phyloP scores from a whole-genome alignment of 1,284 basidiomycete genomes.

The Schizophyllum commune region DNA sequence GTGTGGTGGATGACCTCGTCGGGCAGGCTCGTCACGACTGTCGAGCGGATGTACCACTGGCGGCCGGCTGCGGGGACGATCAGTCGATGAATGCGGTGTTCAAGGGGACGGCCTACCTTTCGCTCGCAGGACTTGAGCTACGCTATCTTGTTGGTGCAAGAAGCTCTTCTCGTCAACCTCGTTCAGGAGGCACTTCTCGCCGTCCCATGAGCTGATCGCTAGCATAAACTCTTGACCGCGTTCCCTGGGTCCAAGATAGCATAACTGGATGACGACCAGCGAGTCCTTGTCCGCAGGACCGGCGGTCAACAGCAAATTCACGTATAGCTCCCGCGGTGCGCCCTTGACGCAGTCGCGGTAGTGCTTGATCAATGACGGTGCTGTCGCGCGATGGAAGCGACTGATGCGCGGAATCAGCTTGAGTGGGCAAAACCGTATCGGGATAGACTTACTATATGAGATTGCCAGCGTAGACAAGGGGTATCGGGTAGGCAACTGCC shows the following conservation, averaged over 20 bases:
- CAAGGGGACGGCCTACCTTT: slow-evolving; percentile 42
- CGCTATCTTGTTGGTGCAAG: slow-evolving; percentile 81
- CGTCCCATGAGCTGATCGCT: slow-evolving; percentile 82
- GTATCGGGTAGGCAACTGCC: slow-evolving; percentile 57
- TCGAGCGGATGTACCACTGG: slow-evolving; percentile 86
- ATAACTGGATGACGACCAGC: slow-evolving; percentile 84
- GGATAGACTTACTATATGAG: slow-evolving; percentile 66
- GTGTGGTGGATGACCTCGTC: slow-evolving; percentile 84
- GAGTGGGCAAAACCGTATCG: slow-evolving; percentile 2
- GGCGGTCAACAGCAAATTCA: slow-evolving; percentile 83
- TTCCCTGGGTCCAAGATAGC: slow-evolving; percentile 70
- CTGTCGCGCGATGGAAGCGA: slow-evolving; percentile 77
- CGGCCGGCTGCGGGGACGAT: slow-evolving; percentile 44
- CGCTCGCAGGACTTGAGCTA: slow-evolving; percentile 81
- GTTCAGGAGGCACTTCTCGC: slow-evolving; percentile 72
- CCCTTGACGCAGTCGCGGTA: slow-evolving; percentile 90
- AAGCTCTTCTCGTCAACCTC: slow-evolving; percentile 88
- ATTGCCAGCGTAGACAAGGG: slow-evolving; percentile 85
- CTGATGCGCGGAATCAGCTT: slow-evolving; percentile 28
- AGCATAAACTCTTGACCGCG: slow-evolving; percentile 74
- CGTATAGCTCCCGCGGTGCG: slow-evolving; percentile 79
- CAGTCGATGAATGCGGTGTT: background rate
- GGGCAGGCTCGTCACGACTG: slow-evolving; percentile 70
- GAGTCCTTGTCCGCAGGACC: slow-evolving; percentile 77
- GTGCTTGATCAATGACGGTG: slow-evolving; percentile 82